These are phyloP conservation scores for Mucor piriformis DNA, from an alignment of 371 early-diverging fungal genomes.

Conservation along the genomic window DNA sequence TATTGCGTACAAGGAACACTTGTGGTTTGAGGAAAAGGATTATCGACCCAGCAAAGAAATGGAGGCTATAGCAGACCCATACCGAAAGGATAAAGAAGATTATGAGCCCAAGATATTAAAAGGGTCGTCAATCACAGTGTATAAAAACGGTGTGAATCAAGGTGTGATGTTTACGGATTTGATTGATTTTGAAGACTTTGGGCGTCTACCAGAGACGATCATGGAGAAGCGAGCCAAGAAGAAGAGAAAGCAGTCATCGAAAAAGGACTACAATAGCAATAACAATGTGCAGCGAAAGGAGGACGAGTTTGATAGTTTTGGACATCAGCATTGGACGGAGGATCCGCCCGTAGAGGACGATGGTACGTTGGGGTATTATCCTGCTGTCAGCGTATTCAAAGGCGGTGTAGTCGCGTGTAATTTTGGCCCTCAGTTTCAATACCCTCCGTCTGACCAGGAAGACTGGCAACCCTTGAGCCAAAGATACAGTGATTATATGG, in stretches of 20 bases:
- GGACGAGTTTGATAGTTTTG: constrained; percentile 39
- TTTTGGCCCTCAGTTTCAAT: constrained; percentile 69
- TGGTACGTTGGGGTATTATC: constrained; percentile 73
- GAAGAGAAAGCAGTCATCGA: constrained; percentile 35
- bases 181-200: constrained; percentile 58
- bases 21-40: constrained; percentile 72
- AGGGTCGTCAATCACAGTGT: constrained; percentile 61
- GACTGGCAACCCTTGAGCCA: constrained; percentile 67
- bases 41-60: constrained; percentile 62
- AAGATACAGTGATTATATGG: constrained; percentile 63
- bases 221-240: constrained; percentile 41
- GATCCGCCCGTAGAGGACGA: constrained; percentile 66
- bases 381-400: constrained; percentile 66
- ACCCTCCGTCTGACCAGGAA: constrained; percentile 53
- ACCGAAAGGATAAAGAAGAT: constrained; percentile 28
- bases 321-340: constrained; percentile 46
- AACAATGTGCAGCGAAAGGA: constrained; percentile 24
- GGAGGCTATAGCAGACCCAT: constrained; percentile 52
- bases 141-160: constrained; percentile 70
- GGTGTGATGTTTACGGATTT: constrained; percentile 67
- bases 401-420: constrained; percentile 70
- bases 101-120: constrained; percentile 37
- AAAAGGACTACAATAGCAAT: constrained; percentile 24
- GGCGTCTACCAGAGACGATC: constrained; percentile 44
- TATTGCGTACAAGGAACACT: constrained; percentile 64